Percentiles rank a stretch among this genome's conserved stretches.
Conservation (phyloP, 148 eudicot genomes). For the Heliamphora exappendiculata region DNA sequence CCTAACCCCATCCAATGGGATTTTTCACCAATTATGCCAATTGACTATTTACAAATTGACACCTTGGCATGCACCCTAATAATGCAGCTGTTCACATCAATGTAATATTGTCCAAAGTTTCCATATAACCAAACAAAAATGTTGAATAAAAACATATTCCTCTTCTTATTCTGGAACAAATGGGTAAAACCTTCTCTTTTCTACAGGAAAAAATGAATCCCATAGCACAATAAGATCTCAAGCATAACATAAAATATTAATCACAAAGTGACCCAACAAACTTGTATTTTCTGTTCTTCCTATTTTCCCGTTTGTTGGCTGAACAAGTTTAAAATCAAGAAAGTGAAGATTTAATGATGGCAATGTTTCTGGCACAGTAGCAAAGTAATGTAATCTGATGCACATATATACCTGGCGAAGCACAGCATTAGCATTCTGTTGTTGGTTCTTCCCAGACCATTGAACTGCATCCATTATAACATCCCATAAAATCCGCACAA, state of each 20-base stretch:
- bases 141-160: background rate
- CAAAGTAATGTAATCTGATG: background rate
- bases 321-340: background rate
- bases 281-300: background rate
- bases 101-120: background rate
- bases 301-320: background rate
- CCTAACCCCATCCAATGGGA: no score
- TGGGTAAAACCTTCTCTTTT: no score
- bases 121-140: background rate
- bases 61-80: background rate
- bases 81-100: background rate
- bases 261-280: background rate
- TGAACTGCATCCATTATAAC: constrained; percentile 96
- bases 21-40: no score
- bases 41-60: background rate
- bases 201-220: background rate
- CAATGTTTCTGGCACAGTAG: background rate
- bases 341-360: background rate
- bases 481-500: constrained; percentile 88
- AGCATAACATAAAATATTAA: background rate
- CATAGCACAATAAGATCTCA: background rate
- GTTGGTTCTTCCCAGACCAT: constrained; percentile 99
- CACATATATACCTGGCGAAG: constrained; percentile 70
- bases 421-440: constrained; percentile 92
- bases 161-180: background rate